Evolutionary conservation across 495 filamentous ascomycete species (phyloP).

Genomic region (Entonaema liquescens): DNA sequence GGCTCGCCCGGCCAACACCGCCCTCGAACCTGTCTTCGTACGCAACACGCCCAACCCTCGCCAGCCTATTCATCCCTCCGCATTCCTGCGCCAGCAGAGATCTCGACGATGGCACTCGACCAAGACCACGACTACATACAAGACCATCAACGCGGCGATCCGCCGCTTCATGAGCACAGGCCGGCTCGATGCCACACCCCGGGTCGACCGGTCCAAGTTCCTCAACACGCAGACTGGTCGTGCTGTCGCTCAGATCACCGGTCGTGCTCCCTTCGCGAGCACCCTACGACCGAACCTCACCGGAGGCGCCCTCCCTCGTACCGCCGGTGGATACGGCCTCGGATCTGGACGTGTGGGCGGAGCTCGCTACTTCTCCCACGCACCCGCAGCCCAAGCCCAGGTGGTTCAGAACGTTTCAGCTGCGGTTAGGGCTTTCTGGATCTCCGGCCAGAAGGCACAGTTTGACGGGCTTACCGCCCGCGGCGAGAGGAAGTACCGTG

Average conservation of each 20-base stretch:
- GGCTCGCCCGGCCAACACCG: constrained; percentile 54
- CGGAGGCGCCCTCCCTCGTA: constrained; percentile 83
- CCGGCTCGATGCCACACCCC: constrained; percentile 52
- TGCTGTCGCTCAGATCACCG: constrained; percentile 70
- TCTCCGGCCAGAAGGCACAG: constrained; percentile 85
- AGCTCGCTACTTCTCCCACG: constrained; percentile 88
- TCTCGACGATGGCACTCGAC: constrained; percentile 75
- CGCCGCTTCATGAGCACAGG: constrained; percentile 70
- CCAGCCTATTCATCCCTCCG: constrained; percentile 77
- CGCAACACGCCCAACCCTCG: constrained; percentile 56
- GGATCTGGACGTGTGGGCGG: constrained; percentile 73
- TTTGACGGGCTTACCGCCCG: constrained; percentile 76
- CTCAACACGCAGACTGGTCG: constrained; percentile 71
- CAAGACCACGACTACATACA: constrained; percentile 50
- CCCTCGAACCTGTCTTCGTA: constrained; percentile 60
- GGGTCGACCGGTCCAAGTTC: constrained; percentile 70
- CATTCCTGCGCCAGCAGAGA: constrained; percentile 76
- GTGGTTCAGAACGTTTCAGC: constrained; percentile 94
- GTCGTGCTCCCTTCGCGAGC: constrained; percentile 86
- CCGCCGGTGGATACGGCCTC: constrained; percentile 84
- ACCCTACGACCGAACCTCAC: constrained; percentile 92
- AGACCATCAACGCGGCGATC: constrained; percentile 64
- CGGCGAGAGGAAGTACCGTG: constrained; percentile 80
- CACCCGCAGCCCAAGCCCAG: constrained; percentile 82
- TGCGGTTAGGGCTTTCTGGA: constrained; percentile 86